These are phyloP conservation scores for Plasmodium inui DNA, from an alignment of 169 alveolate genomes.

Conservation along the genomic window DNA sequence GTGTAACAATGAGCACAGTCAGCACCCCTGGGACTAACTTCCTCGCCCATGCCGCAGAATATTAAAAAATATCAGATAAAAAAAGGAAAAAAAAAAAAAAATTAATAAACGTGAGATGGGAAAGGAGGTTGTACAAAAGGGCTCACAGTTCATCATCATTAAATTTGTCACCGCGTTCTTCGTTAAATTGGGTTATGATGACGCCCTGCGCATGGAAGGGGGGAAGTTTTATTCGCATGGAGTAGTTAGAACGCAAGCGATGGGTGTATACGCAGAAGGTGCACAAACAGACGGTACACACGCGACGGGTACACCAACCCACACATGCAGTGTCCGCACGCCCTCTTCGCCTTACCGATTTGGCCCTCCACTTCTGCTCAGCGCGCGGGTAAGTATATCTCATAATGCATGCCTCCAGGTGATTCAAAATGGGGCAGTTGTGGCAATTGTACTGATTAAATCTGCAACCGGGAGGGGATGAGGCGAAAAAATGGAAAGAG, in stretches of 20 bases:
- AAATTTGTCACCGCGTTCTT: background rate
- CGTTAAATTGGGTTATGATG: constrained; percentile 11
- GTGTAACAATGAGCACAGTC: background rate
- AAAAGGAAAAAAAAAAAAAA: background rate
- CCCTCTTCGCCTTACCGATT: constrained; percentile 37
- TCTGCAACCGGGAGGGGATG: background rate
- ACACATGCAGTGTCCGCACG: background rate
- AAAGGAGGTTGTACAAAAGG: background rate
- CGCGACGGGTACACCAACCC: background rate
- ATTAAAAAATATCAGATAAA: background rate
- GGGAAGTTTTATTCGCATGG: background rate
- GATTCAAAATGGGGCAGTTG: constrained; percentile 61
- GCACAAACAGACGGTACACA: background rate
- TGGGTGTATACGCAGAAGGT: background rate
- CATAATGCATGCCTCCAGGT: constrained; percentile 53
- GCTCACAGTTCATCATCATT: constrained; percentile 35
- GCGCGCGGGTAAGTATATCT: background rate
- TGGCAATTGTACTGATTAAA: constrained; percentile 58
- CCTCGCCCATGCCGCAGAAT: background rate
- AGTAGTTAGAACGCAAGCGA: background rate
- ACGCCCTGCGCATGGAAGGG: constrained; percentile 28
- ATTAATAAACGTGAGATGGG: background rate
- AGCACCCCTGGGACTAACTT: background rate
- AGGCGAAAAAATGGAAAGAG: background rate
- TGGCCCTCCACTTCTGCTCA: constrained; percentile 58